These are phyloP conservation scores for Glycine tomentella DNA, from an alignment of 306 rosid genomes.

Conservation along the genomic window DNA sequence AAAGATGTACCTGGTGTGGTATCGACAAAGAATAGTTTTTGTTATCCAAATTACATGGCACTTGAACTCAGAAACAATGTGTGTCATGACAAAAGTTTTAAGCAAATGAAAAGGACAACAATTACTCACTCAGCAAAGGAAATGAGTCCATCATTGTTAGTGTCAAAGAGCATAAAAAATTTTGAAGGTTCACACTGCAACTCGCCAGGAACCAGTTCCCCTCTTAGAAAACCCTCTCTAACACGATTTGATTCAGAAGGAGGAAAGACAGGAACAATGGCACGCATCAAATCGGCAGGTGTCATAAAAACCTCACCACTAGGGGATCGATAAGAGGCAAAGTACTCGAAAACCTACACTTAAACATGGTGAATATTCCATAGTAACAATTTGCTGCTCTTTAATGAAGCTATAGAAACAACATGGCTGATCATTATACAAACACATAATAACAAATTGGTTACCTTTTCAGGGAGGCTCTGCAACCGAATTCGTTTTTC, in stretches of 20 bases:
- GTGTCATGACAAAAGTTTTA: neutral
- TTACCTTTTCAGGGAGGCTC: conserved; percentile 81
- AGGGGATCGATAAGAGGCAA: conserved; percentile 56
- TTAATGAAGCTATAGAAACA: too few species aligned
- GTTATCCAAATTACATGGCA: neutral
- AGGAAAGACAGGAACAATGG: conserved; percentile 79
- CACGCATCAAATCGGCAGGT: conserved; percentile 78
- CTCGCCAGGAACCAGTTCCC: conserved; percentile 68
- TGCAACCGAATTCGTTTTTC: conserved; percentile 72
- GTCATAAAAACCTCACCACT: conserved; percentile 71
- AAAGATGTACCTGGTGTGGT: conserved; percentile 64
- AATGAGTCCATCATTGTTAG: conserved; percentile 81
- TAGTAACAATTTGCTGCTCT: too few species aligned
- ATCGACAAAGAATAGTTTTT: neutral
- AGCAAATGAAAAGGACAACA: conserved; percentile 17
- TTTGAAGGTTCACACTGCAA: conserved; percentile 64
- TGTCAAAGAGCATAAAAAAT: conserved; percentile 87
- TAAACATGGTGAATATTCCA: conserved; percentile 7
- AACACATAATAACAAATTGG: neutral
- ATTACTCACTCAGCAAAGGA: conserved; percentile 73
- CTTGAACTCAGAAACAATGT: too few species aligned
- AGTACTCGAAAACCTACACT: conserved; percentile 72
- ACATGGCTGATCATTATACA: too few species aligned
- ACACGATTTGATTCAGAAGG: conserved; percentile 71
- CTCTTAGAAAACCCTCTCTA: conserved; percentile 74